Base-by-base conservation (phyloP, 2,329 filamentous ascomycete species). In the Phyllosticta paracitricarpa region DNA sequence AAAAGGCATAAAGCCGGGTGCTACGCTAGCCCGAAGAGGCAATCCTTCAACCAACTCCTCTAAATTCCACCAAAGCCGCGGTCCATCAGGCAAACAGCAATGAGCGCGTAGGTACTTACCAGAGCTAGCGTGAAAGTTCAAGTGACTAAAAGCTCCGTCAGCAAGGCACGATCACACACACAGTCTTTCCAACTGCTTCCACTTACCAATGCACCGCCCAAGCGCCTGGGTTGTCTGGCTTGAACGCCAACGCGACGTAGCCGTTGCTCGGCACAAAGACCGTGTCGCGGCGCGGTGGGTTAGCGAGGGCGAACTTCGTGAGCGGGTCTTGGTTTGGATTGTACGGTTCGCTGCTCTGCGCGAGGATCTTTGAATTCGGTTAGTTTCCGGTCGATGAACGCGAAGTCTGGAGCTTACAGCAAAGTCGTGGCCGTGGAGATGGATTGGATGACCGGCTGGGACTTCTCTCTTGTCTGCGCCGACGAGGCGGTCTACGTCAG, bases 301-400 rank as follows among this genome's bases (percentile, higher is more conserved):
- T 75, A 65, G 75, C 67, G 28, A 80, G 70, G 52, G 76, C 69
- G 54, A 78, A 71, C 17, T 17, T 3, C 62, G 76, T 70, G 25
- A 77, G 71, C 25, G 74, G 75, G 56, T 72, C 73, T 58, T 74
- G 73, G 51, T 63, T 66, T 17, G 68, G 66, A 70, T 78, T 80
- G 72, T 80, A 79, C 30, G 66, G 67, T 63, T 66, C 65, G 62
- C 68, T 66, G 26, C 25, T 35, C 48, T 63, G 61, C 25, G 57
- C 57, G 53, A 75, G 67, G 5, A 30, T 7, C 28, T 30, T 30
- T 30, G 28, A 6, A 30, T 30, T 30, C 7, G 28, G 2, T 30
- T 8, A 30, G 28, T 30, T 6, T 30, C 9, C 7, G 28, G 9
- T 30, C 28, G 28, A 30, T 30, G 28, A 30, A 7, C 6, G 9